Evolutionary conservation across 1,284 basidiomycete genomes (phyloP).

Genomic region (Ustilago vetiveriae): DNA sequence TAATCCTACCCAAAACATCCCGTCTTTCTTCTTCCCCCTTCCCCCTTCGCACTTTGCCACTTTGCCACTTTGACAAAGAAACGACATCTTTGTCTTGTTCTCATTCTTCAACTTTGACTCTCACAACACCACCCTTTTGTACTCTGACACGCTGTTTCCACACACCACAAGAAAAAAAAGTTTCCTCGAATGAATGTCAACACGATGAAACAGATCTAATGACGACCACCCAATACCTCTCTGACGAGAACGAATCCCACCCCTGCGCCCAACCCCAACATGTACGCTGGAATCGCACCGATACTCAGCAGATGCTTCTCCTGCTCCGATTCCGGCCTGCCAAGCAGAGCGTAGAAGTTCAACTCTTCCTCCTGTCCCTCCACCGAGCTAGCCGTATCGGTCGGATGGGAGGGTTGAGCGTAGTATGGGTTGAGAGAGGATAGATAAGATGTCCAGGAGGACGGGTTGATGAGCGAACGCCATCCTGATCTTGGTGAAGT

Average conservation of each 20-base stretch:
- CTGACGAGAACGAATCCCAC: conserved; percentile 51
- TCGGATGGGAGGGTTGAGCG: not conserved
- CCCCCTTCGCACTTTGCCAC: not conserved
- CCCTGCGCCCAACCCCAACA: conserved; percentile 49
- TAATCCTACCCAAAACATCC: conserved; percentile 5
- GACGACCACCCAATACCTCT: conserved; percentile 29
- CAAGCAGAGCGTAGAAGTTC: conserved; percentile 25
- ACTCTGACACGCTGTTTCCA: too few species aligned
- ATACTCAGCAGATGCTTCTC: conserved; percentile 27
- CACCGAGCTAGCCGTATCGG: not conserved
- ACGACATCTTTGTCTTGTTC: too few species aligned
- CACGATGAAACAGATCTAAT: too few species aligned
- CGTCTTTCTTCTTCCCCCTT: not conserved
- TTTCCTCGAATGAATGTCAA: too few species aligned
- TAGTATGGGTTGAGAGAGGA: conserved; percentile 46
- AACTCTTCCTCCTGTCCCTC: conserved; percentile 23
- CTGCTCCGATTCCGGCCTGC: conserved; percentile 16
- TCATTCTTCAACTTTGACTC: too few species aligned
- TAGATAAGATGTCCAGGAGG: conserved; percentile 26
- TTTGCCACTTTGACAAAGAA: too few species aligned
- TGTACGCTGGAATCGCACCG: conserved; percentile 56
- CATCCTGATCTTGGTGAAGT: not conserved
- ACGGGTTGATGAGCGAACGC: not conserved
- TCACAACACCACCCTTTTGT: too few species aligned
- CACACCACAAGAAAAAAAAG: too few species aligned